These are phyloP conservation scores for Wickerhamomyces sp. DNA, from an alignment of 1,139 yeast genomes.

Conservation along the genomic window DNA sequence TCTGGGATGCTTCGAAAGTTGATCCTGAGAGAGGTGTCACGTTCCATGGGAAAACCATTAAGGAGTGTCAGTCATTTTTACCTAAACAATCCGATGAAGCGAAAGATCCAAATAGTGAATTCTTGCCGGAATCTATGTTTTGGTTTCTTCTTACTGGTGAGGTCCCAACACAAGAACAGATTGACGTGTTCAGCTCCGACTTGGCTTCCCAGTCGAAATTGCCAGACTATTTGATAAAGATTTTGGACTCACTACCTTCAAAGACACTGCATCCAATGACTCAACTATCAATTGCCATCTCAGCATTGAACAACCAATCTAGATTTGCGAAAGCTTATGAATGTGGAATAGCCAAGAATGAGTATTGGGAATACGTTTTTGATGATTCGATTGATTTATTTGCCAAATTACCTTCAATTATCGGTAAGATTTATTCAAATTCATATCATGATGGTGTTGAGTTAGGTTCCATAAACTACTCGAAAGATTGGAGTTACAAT, in stretches of 20 bases:
- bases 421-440: conserved; percentile 63
- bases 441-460: conserved; percentile 38
- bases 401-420: conserved; percentile 63
- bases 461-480: conserved; percentile 19
- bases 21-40: conserved; percentile 50
- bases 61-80: conserved; percentile 40
- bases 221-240: conserved; percentile 48
- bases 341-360: conserved; percentile 59
- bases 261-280: conserved; percentile 61
- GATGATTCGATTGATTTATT: conserved; percentile 61
- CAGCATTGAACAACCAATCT: conserved; percentile 55
- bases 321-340: conserved; percentile 67
- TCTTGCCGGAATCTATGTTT: conserved; percentile 59
- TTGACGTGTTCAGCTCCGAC: conserved; percentile 46
- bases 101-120: conserved; percentile 36
- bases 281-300: conserved; percentile 61
- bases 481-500: conserved; percentile 27
- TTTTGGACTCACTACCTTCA: conserved; percentile 51
- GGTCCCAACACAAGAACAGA: conserved; percentile 53
- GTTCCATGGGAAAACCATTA: conserved; percentile 49
- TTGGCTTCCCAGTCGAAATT: conserved; percentile 53
- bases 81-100: conserved; percentile 35
- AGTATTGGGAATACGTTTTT: conserved; percentile 63
- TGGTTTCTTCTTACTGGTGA: conserved; percentile 62
- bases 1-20: conserved; percentile 51